Base-by-base conservation (phyloP, 495 filamentous ascomycete genomes). In the Penicillium flavigenum region DNA sequence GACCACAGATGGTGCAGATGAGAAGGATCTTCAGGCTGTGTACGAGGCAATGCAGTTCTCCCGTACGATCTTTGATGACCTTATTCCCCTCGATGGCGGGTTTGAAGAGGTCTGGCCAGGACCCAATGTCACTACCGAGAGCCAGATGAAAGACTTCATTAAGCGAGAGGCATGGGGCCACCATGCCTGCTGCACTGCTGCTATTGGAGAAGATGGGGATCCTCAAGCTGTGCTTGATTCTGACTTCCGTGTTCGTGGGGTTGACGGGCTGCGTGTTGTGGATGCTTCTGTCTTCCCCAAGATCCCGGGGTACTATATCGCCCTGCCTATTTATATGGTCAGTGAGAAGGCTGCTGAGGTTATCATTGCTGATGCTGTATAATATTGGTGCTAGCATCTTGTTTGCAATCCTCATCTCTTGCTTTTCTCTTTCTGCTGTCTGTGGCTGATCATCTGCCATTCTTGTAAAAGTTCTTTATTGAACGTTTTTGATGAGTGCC, bases 331-430 rank as follows among this genome's bases (percentile, higher is more conserved):
- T 2, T 86, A 86, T 63, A 85, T 86, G 77, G 61, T 87, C 24
- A 79, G 78, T 45, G 81, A 83, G 63, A 87, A 87, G 76, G 85
- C 85, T 2, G 77, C 82, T 0, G 83, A 83, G 47, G 83, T 83
- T 22, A 85, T 87, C 41, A 57, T 84, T 38, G 72, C 65, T 4
- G 80, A 64, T 62, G 70, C 65, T 3, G 20, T 16, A 29, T 63
- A 8, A 57, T 43, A n/a, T 2, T 8, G 42, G 11, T 10, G 7
- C 17, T 47, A 10, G 11, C 14, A 19, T 11, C 2, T 20, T 20
- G 5, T 26, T 20, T 49, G 5, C n/a, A 4, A 19, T 20, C 9
- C 32, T 19, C 5, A 0, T 27, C 1, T 5, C 10, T 31, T 27
- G 6, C 42, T 19, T 24, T 24, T 24, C 3, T 24, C 3, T 24